Percentiles rank a stretch among this genome's conserved stretches.
Evolutionary conservation across 495 filamentous ascomycete species (phyloP).

Genomic region (Letharia lupina): DNA sequence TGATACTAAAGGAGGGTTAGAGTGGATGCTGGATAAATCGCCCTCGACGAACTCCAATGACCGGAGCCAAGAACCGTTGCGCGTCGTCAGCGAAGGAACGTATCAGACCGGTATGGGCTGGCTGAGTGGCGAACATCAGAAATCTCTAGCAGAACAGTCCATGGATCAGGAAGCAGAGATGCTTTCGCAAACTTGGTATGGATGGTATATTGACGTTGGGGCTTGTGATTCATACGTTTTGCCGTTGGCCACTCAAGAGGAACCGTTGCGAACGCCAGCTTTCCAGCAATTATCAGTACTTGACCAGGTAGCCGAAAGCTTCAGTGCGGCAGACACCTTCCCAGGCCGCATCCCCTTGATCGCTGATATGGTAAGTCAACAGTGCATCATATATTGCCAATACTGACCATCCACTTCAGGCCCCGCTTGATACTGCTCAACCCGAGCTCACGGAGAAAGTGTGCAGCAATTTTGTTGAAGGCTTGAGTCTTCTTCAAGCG

Average conservation of each 20-base stretch:
- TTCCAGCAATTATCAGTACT: conserved; percentile 1
- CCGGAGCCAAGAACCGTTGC: conserved; percentile 51
- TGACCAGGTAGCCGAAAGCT: conserved; percentile 18
- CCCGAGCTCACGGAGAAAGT: conserved; percentile 51
- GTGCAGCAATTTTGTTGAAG: conserved; percentile 56
- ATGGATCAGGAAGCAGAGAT: conserved; percentile 43
- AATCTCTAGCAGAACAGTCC: conserved; percentile 18
- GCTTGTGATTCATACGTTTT: conserved; percentile 6
- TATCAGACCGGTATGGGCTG: conserved; percentile 73
- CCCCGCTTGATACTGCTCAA: conserved; percentile 49
- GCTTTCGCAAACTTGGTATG: conserved; percentile 44
- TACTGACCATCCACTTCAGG: conserved; percentile 1
- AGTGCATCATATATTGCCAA: background rate
- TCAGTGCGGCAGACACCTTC: conserved; percentile 23
- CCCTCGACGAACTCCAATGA: conserved; percentile 62
- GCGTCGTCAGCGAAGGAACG: conserved; percentile 78
- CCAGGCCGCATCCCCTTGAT: conserved; percentile 9
- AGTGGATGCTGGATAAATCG: conserved; percentile 79
- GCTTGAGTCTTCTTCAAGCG: conserved; percentile 52
- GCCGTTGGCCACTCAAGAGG: background rate
- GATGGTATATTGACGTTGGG: conserved; percentile 41
- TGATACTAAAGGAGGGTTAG: conserved; percentile 76
- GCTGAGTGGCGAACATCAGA: conserved; percentile 49
- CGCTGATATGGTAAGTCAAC: conserved; percentile 4
- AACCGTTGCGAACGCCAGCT: background rate